Base-by-base conservation (phyloP, 2,329 filamentous ascomycete genomes). In the Cadophora sp. region DNA sequence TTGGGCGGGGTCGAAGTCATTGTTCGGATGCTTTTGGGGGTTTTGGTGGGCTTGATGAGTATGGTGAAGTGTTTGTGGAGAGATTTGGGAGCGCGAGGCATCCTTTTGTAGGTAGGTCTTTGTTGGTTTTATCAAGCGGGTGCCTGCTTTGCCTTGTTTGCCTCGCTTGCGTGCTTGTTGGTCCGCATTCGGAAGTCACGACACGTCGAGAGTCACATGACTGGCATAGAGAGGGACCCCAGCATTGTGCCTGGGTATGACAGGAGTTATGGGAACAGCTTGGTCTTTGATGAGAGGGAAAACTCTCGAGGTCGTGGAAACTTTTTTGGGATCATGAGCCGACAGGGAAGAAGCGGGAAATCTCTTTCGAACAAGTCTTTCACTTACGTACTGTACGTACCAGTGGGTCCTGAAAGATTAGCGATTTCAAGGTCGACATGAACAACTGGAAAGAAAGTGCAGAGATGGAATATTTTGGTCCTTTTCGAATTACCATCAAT, bases 1-100 rank as follows among this genome's bases (percentile, higher is more conserved):
- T 65, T 59, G 7, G 55, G 45, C 1, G 55, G 45, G 51, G 4
- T 59, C 59, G 47, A 39, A 27, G 56, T 45, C 62, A 65, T 65
- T 53, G 55, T 65, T 33, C 55, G 45, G 33, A 13, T 18, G 11
- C 43, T 8, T 24, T 33, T 58, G 22, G 33, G 18, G 39, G 51
- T 11, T 3, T 36, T 20, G 22, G n/a, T 13, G 4, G 13, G 22
- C 3, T 43, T n/a, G 20, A 58, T 24, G 36, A 58, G n/a, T 4
- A 18, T 43, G 16, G n/a, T 27, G n/a, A 41, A 43, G 6, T 58
- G n/a, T 27, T 13, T 41, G 18, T 58, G 55, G 18, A 58, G 33
- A 24, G 14, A 33, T 41, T 24, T 58, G 20, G 36, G 43, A 11
- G 11, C 27, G 55, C 11, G 55, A 58, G n/a, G 20, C 55, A 58